Conservation (phyloP, 2,329 filamentous ascomycete species). For the Coniosporium tulheliwenetii region DNA sequence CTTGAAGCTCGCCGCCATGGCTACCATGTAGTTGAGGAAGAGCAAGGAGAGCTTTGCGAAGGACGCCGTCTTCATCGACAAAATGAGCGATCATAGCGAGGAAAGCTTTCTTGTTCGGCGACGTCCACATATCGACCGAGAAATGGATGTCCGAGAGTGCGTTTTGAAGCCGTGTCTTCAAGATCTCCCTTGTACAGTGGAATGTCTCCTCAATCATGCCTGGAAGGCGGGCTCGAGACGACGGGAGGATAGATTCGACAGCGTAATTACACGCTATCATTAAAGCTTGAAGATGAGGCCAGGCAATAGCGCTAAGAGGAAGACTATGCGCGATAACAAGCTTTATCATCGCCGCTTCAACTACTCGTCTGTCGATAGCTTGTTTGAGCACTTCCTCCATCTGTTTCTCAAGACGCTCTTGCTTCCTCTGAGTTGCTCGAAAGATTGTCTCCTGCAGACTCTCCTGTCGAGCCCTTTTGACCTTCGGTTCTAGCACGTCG, state of each 20-base stretch:
- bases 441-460: neutral
- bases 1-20: slow-evolving; percentile 1
- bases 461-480: no score
- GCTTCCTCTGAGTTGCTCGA: neutral
- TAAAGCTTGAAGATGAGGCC: neutral
- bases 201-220: neutral
- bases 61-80: no score
- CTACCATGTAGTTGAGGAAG: neutral
- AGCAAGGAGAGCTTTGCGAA: slow-evolving; percentile 1
- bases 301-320: no score
- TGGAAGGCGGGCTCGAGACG: neutral
- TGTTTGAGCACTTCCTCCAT: neutral
- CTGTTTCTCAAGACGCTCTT: neutral
- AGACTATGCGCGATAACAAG: neutral
- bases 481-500: no score
- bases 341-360: neutral
- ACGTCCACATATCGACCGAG: no score
- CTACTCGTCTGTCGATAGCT: neutral
- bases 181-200: neutral
- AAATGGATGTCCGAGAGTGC: neutral
- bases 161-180: neutral
- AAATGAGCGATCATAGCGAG: no score
- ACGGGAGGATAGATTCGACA: neutral
- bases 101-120: no score
- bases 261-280: neutral